These are phyloP conservation scores for Austroboletus novae-zelandiae DNA, from an alignment of 1,284 basidiomycete species.

Conservation along the genomic window DNA sequence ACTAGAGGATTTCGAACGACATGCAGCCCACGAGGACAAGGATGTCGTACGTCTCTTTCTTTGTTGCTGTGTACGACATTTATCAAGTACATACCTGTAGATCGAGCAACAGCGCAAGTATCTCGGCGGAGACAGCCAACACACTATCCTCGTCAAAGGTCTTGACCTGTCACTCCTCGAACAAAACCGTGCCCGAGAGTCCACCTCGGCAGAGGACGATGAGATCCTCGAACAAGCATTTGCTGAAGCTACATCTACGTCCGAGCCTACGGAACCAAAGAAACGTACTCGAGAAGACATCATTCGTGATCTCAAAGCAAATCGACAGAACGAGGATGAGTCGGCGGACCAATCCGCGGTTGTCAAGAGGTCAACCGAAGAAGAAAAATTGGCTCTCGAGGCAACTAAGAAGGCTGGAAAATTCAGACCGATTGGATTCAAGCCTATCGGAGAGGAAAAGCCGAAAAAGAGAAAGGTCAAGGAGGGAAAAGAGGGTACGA, in stretches of 20 bases:
- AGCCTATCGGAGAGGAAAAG: conserved; percentile 49
- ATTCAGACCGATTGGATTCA: conserved; percentile 80
- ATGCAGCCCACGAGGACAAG: conserved; percentile 56
- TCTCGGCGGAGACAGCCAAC: conserved; percentile 84
- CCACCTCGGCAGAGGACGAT: conserved; percentile 56
- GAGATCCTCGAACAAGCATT: conserved; percentile 78
- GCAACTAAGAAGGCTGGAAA: conserved; percentile 61
- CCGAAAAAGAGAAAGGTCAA: conserved; percentile 57
- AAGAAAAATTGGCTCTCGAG: conserved; percentile 41
- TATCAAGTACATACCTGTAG: conserved; percentile 34
- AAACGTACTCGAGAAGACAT: conserved; percentile 76
- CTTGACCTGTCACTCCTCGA: conserved; percentile 85
- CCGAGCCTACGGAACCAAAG: conserved; percentile 36
- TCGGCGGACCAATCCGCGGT: conserved; percentile 11
- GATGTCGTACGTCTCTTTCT: conserved; percentile 44
- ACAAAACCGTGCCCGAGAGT: conserved; percentile 70
- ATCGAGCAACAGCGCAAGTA: conserved; percentile 77
- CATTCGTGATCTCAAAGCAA: conserved; percentile 68
- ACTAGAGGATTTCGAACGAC: conserved; percentile 75
- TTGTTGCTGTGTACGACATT: not conserved
- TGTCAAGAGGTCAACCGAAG: conserved; percentile 12
- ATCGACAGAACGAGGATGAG: conserved; percentile 37
- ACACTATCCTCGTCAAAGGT: conserved; percentile 88
- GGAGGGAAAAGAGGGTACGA: conserved; percentile 37
- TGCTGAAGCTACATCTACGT: conserved; percentile 35